Evolutionary conservation across 2,329 filamentous ascomycete species (phyloP), one percentile per base, ranked within the genome.

Genomic region (Xylariales sp.): DNA sequence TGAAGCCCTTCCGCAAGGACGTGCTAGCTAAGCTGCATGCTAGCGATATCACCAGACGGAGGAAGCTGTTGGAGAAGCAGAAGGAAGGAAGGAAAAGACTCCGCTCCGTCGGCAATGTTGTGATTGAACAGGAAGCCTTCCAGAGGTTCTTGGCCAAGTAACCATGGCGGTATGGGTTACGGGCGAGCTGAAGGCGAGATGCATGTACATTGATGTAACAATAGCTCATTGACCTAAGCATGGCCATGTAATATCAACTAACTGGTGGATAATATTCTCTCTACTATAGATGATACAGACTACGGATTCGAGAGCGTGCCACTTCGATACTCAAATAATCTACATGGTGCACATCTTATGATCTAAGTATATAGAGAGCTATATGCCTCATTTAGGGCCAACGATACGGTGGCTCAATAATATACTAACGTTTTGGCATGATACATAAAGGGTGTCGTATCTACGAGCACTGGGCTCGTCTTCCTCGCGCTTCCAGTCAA

Each of bases 1-100:
- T 99, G 78, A 98, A 98, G 83, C 93, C 96, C 0, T 99, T 97
- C 80, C 86, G 96, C 54, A 99, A 99, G 80, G 96, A 99, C 75
- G 96, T 99, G 2, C 82, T 97, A 64, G 91, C 91, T 7, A 98
- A 98, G 81, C 83, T 99, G 64, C 97, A 99, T 78, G 96, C 96
- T 0, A 92, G 91, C 69, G 96, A 99, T 81, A 88, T 97, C 16
- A 89, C 89, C 3, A 84, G 96, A 66, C 87, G 94, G 45, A 87
- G 90, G 75, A 99, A 99, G 81, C 80, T 99, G 72, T 81, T 99
- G 10, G 95, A 98, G 82, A 97, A 95, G 84, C 96, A 99, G 81
- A 99, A 99, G 82, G 94, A 94, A 72, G 96, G 96, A 0, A 87
- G 94, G 64, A 97, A 97, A 87, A 92, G 91, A 80, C 81, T 99